phyloP scores from a whole-genome alignment of 176 grass and related monocot genomes.

The Pharus latifolius region DNA sequence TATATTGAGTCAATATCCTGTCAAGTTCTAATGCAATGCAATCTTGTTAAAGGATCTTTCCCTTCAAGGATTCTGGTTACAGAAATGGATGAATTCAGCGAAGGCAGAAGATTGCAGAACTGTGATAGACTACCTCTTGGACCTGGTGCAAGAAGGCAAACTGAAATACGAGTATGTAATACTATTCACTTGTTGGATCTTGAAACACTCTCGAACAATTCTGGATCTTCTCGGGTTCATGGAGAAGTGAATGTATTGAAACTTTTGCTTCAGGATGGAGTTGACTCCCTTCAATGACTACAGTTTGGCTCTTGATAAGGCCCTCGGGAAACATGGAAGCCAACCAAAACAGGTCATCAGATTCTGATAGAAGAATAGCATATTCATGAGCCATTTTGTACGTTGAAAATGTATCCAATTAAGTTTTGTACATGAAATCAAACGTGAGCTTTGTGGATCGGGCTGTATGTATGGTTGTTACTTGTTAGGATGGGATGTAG shows the following conservation, averaged over 20 bases:
- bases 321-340: slow-evolving; percentile 71
- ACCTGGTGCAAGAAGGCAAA: slow-evolving; percentile 50
- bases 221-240: not conserved
- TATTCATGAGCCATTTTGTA: not conserved
- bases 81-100: slow-evolving; percentile 63
- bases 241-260: not conserved
- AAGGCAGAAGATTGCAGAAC: slow-evolving; percentile 50
- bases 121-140: slow-evolving; percentile 59
- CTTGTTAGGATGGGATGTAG: too few relatives aligned
- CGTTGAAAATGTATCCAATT: too few relatives aligned
- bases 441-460: too few relatives aligned
- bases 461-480: too few relatives aligned
- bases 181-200: not conserved
- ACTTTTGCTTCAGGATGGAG: slow-evolving; percentile 54
- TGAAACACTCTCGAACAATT: not conserved
- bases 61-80: slow-evolving; percentile 66
- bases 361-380: slow-evolving; percentile 37
- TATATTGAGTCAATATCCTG: not conserved
- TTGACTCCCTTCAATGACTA: slow-evolving; percentile 56
- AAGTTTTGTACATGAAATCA: too few relatives aligned
- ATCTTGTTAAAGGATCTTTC: slow-evolving; percentile 52
- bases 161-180: slow-evolving; percentile 68
- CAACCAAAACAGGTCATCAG: slow-evolving; percentile 75
- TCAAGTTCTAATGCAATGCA: not conserved
- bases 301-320: slow-evolving; percentile 53